Conservation (phyloP, 2,329 filamentous ascomycete species). For the Neoarthrinium moseri region DNA sequence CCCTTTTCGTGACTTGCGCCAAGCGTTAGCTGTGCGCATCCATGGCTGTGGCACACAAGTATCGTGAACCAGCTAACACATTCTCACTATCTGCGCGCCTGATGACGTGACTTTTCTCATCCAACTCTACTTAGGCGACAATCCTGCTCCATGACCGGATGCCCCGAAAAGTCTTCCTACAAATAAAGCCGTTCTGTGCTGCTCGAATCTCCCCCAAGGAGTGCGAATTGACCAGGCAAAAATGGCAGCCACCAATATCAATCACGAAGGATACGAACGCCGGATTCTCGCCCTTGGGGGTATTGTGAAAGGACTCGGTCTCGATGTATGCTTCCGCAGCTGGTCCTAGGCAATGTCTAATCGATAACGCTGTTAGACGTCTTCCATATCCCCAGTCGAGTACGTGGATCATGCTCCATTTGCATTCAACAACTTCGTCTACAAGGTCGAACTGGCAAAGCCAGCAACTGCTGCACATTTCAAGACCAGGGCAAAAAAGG, state of each 20-base stretch:
- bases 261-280: background rate
- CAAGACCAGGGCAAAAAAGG: conserved; percentile 5
- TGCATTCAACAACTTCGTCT: conserved; percentile 24
- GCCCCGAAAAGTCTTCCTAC: too few relatives aligned
- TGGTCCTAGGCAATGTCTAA: background rate
- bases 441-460: conserved; percentile 17
- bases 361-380: background rate
- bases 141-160: too few relatives aligned
- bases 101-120: too few relatives aligned
- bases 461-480: conserved; percentile 14
- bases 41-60: too few relatives aligned
- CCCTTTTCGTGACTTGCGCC: too few relatives aligned
- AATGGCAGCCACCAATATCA: background rate
- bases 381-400: conserved; percentile 15
- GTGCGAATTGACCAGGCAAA: too few relatives aligned
- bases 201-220: too few relatives aligned
- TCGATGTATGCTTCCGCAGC: background rate
- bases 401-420: conserved; percentile 17
- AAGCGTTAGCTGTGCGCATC: too few relatives aligned
- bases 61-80: too few relatives aligned
- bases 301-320: background rate
- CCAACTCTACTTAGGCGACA: too few relatives aligned
- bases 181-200: too few relatives aligned
- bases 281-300: background rate
- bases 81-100: too few relatives aligned